phyloP scores from a whole-genome alignment of 495 filamentous ascomycete species.

The Corynascus novoguineensis region DNA sequence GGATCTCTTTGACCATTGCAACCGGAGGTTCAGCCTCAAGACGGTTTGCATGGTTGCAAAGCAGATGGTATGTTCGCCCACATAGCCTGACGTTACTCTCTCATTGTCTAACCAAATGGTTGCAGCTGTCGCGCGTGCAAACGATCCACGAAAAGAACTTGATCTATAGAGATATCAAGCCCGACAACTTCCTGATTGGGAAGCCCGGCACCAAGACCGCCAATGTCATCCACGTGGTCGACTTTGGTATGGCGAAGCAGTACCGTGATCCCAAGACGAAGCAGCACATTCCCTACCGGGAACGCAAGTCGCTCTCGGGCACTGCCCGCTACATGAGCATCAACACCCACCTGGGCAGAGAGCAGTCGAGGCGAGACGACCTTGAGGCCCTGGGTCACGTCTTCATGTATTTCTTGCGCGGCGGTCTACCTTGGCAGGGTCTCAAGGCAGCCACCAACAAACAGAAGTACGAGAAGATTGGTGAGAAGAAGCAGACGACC shows the following conservation, averaged over 20 bases:
- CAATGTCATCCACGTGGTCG: constrained; percentile 98
- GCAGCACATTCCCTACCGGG: constrained; percentile 97
- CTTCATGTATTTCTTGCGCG: constrained; percentile 98
- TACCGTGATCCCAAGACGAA: constrained; percentile 99
- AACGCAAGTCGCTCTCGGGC: constrained; percentile 94
- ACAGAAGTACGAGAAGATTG: constrained; percentile 99
- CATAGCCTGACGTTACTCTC: neutral
- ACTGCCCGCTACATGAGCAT: constrained; percentile 99
- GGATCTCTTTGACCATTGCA: constrained; percentile 97
- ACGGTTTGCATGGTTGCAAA: constrained; percentile 99
- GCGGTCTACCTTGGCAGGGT: constrained; percentile 96
- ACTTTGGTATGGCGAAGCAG: constrained; percentile 99
- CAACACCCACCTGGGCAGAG: constrained; percentile 94
- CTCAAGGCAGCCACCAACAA: constrained; percentile 99
- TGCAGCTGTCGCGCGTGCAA: constrained; percentile 84
- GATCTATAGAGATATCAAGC: constrained; percentile 99
- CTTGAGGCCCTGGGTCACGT: constrained; percentile 95
- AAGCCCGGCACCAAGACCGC: constrained; percentile 86
- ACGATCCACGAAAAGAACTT: constrained; percentile 99
- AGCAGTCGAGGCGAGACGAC: constrained; percentile 95
- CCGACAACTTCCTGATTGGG: constrained; percentile 98
- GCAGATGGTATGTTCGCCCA: constrained; percentile 74
- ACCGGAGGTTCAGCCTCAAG: constrained; percentile 90
- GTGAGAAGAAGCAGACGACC: constrained; percentile 99
- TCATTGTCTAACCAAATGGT: constrained; percentile 10